phyloP scores from a whole-genome alignment of 2,329 filamentous ascomycete species.

The Clathrospora elynae region DNA sequence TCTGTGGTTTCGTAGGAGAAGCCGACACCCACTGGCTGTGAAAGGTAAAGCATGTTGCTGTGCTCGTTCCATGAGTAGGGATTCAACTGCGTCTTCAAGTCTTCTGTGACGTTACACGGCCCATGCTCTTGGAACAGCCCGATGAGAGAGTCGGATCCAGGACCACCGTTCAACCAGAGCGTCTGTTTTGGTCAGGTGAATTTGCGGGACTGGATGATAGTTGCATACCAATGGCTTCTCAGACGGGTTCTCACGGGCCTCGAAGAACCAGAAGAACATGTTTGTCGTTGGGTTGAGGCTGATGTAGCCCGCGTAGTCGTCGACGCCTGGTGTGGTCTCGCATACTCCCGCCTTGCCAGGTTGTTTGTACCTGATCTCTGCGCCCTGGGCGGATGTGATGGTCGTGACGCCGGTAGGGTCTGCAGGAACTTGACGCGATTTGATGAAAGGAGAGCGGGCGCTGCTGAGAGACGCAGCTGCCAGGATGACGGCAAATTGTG shows the following conservation, averaged over 20 bases:
- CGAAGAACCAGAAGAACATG: conserved; percentile 57
- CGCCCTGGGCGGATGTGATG: conserved; percentile 43
- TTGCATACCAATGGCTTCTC: conserved; percentile 33
- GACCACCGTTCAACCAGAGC: conserved; percentile 60
- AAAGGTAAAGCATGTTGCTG: conserved; percentile 49
- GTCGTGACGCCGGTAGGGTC: conserved; percentile 41
- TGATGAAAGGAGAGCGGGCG: conserved; percentile 33
- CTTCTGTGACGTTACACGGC: conserved; percentile 43
- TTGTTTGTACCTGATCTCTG: conserved; percentile 44
- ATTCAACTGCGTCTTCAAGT: conserved; percentile 44
- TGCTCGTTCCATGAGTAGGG: conserved; percentile 49
- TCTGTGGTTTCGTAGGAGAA: conserved; percentile 47
- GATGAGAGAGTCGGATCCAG: conserved; percentile 58
- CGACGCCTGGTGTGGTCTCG: conserved; percentile 47
- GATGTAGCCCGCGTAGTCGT: conserved; percentile 48
- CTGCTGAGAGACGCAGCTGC: conserved; percentile 24
- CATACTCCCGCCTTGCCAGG: conserved; percentile 51
- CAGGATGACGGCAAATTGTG: conserved; percentile 28
- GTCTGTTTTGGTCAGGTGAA: conserved; percentile 35
- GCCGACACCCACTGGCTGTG: conserved; percentile 48
- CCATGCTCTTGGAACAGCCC: conserved; percentile 57
- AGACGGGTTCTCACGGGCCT: conserved; percentile 51
- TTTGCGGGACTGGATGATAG: background rate
- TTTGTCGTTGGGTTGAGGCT: conserved; percentile 44
- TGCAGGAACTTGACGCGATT: conserved; percentile 37